phyloP scores from a whole-genome alignment of 2,329 filamentous ascomycete species.

The Podosphaera fusca region DNA sequence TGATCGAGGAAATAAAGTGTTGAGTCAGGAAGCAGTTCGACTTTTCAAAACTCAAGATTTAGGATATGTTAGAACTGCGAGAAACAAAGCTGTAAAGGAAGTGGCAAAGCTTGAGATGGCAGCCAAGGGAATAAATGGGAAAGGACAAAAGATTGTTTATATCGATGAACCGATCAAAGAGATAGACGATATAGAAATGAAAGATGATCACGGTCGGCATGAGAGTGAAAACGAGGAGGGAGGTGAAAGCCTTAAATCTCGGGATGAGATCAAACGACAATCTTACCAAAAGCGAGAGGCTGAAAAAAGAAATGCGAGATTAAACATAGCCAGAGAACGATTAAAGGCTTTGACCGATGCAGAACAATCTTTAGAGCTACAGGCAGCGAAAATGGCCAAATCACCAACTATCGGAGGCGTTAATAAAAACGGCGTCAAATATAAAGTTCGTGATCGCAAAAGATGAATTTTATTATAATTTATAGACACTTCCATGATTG shows the following conservation, averaged over 20 bases:
- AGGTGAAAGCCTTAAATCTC: conserved; percentile 8
- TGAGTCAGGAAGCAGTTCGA: conserved; percentile 33
- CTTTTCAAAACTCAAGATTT: conserved; percentile 48
- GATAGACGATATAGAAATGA: conserved; percentile 5
- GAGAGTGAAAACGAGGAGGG: conserved; percentile 10
- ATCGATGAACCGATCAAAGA: conserved; percentile 13
- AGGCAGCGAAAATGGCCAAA: conserved; percentile 41
- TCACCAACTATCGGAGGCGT: conserved; percentile 33
- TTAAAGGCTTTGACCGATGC: conserved; percentile 29
- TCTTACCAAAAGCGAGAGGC: conserved; percentile 22
- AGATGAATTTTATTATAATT: conserved; percentile 14
- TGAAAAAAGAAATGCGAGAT: conserved; percentile 24
- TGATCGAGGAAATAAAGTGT: conserved; percentile 30
- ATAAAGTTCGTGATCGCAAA: conserved; percentile 39
- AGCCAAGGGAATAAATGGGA: conserved; percentile 19
- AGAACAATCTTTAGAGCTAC: conserved; percentile 32
- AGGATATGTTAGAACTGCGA: conserved; percentile 38
- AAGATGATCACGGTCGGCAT: conserved; percentile 6
- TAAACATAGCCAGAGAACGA: conserved; percentile 29
- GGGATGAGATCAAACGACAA: conserved; percentile 17
- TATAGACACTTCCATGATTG: neutral
- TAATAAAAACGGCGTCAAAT: conserved; percentile 37
- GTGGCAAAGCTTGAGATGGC: conserved; percentile 30
- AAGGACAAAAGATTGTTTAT: conserved; percentile 18
- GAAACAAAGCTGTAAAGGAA: conserved; percentile 35